A percentile compares a stretch with the other conserved stretches of the same genome.
phyloP scores from a whole-genome alignment of 148 eudicot species.

The Beta vulgaris region DNA sequence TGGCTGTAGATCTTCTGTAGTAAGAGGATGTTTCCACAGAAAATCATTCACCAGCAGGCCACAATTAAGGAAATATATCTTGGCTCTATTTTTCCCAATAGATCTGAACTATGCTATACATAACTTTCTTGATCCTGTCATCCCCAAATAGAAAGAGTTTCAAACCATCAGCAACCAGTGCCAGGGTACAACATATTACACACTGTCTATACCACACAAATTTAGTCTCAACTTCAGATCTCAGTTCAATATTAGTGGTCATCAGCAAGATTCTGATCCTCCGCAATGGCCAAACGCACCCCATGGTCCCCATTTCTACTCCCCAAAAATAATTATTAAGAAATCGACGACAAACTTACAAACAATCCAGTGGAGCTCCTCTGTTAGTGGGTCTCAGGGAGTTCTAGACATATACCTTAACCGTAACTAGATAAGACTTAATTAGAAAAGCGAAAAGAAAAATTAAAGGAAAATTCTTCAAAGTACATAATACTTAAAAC shows the following conservation, averaged over 20 bases:
- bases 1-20: background rate
- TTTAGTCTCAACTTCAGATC: too few relatives aligned
- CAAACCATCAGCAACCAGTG: background rate
- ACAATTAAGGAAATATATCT: background rate
- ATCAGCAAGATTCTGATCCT: too few relatives aligned
- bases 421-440: too few relatives aligned
- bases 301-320: too few relatives aligned
- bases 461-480: background rate
- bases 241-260: too few relatives aligned
- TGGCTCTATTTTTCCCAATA: background rate
- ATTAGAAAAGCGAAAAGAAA: too few relatives aligned
- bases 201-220: background rate
- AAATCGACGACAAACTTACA: too few relatives aligned
- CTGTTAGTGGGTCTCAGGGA: too few relatives aligned
- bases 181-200: background rate
- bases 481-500: background rate
- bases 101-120: background rate
- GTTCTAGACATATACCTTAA: too few relatives aligned
- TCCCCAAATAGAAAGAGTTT: background rate
- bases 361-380: too few relatives aligned
- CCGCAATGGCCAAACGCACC: too few relatives aligned
- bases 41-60: background rate
- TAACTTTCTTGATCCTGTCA: background rate
- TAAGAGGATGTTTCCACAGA: background rate
- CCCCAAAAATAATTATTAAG: too few relatives aligned